A percentile compares a stretch with the other conserved stretches of the same genome.
Evolutionary conservation across 2,329 filamentous ascomycete genomes (phyloP).

Genomic region (Xenoacremonium recifei): DNA sequence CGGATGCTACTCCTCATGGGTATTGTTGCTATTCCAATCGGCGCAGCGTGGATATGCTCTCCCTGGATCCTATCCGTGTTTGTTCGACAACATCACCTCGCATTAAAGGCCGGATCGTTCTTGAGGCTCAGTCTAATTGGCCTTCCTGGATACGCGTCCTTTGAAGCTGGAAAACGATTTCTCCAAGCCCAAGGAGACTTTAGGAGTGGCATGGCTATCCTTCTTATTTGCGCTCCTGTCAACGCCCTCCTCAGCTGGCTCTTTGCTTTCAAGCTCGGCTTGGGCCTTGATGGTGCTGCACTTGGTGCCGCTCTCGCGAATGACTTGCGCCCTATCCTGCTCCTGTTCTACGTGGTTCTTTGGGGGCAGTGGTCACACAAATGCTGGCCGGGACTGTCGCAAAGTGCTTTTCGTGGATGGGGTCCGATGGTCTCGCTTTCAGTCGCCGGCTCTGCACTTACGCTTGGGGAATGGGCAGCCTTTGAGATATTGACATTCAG

Average conservation of each 20-base stretch:
- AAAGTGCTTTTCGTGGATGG: conserved; percentile 36
- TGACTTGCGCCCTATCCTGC: conserved; percentile 44
- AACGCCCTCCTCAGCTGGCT: conserved; percentile 50
- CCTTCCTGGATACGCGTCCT: conserved; percentile 51
- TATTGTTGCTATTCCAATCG: conserved; percentile 46
- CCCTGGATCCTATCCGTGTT: conserved; percentile 43
- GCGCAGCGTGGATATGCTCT: conserved; percentile 46
- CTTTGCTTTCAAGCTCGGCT: conserved; percentile 39
- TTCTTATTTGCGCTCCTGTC: conserved; percentile 45
- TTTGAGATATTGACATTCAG: conserved; percentile 44
- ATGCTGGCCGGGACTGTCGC: conserved; percentile 39
- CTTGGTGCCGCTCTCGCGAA: conserved; percentile 49
- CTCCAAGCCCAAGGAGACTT: conserved; percentile 55
- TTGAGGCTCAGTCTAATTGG: conserved; percentile 47
- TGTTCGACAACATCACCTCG: conserved; percentile 46
- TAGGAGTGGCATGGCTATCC: conserved; percentile 44
- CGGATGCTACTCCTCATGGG: conserved; percentile 51
- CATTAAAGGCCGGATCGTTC: conserved; percentile 48
- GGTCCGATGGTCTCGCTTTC: conserved; percentile 38
- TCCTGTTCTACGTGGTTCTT: conserved; percentile 44
- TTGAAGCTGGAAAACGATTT: conserved; percentile 54
- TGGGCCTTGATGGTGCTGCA: conserved; percentile 51
- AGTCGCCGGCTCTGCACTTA: conserved; percentile 37
- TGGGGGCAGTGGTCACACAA: conserved; percentile 33
- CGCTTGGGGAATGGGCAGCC: conserved; percentile 41